These are phyloP conservation scores for Yamadazyma aaseri DNA, from an alignment of 1,139 yeast genomes.

Conservation along the genomic window DNA sequence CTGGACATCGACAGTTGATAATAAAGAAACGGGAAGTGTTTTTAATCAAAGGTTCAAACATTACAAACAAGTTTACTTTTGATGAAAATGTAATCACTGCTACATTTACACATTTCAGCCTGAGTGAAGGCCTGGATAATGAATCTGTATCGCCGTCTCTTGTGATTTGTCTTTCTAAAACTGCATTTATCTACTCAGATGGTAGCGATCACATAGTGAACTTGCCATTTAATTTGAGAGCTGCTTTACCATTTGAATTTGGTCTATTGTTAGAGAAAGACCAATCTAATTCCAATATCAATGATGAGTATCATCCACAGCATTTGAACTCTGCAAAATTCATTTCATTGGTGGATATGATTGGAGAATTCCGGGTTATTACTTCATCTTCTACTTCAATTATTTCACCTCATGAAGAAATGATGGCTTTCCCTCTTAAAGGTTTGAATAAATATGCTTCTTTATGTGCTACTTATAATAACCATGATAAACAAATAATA, in stretches of 20 bases:
- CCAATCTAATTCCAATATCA: conserved; percentile 15
- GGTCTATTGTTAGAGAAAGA: conserved; percentile 65
- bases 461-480: conserved; percentile 54
- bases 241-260: conserved; percentile 57
- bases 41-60: conserved; percentile 43
- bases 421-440: conserved; percentile 49
- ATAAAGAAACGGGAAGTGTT: conserved; percentile 23
- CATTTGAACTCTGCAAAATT: conserved; percentile 42
- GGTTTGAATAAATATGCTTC: conserved; percentile 33
- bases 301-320: conserved; percentile 12
- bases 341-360: conserved; percentile 65
- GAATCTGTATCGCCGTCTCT: conserved; percentile 25
- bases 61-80: conserved; percentile 49
- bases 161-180: conserved; percentile 50
- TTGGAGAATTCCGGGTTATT: conserved; percentile 64
- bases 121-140: conserved; percentile 4
- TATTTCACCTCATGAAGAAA: conserved; percentile 56
- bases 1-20: conserved; percentile 30
- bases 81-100: conserved; percentile 50
- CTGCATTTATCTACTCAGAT: conserved; percentile 57
- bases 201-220: conserved; percentile 59
- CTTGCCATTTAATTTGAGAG: conserved; percentile 59
- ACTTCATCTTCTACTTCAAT: conserved; percentile 71
- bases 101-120: conserved; percentile 43
- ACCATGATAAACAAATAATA: conserved; percentile 39